Conservation (phyloP, 1,284 basidiomycete genomes). For the Entoloma clypeatum region DNA sequence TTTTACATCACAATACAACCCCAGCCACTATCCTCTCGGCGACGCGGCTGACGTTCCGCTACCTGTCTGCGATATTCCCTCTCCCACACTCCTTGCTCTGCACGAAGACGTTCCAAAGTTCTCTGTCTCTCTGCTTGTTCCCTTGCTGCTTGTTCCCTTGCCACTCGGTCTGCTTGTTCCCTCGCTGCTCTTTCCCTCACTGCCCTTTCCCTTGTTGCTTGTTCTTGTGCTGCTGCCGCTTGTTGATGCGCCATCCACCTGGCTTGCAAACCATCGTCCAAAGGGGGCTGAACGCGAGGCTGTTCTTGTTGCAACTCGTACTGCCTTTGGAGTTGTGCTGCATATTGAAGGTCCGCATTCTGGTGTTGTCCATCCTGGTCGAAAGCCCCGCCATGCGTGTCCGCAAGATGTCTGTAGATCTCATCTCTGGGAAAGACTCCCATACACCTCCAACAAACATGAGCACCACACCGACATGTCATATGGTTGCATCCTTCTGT, state of each 20-base stretch:
- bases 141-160: too few species aligned
- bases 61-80: too few species aligned
- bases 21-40: constrained; percentile 3
- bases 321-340: neutral
- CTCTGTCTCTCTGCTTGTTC: too few species aligned
- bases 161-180: too few species aligned
- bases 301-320: constrained; percentile 8
- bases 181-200: too few species aligned
- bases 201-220: too few species aligned
- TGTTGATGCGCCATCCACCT: too few species aligned
- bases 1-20: constrained; percentile 11
- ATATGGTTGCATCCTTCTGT: constrained; percentile 56
- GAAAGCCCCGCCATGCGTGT: constrained; percentile 38
- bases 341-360: constrained; percentile 9
- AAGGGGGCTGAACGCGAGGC: constrained; percentile 5
- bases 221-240: too few species aligned
- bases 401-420: constrained; percentile 50
- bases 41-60: too few species aligned
- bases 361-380: constrained; percentile 13
- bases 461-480: constrained; percentile 47
- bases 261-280: too few species aligned
- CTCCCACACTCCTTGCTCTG: constrained; percentile 4
- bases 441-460: constrained; percentile 54
- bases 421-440: constrained; percentile 28
- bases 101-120: too few species aligned